Conservation (phyloP, 2,329 filamentous ascomycete genomes). For the Blastomyces percursus region DNA sequence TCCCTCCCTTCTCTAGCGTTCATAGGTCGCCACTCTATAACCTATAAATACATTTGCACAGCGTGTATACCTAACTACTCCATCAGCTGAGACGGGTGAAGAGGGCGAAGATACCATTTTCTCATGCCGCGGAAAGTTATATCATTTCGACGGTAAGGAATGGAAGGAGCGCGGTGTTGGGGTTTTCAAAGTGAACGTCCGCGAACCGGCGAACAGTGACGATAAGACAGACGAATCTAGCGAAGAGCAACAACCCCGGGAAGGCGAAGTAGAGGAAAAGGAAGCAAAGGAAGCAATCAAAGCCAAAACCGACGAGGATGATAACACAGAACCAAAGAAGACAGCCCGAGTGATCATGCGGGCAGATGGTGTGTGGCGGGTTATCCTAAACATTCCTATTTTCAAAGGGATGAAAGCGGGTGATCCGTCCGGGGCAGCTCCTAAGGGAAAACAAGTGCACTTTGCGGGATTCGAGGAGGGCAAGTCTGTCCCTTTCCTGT, state of each 20-base stretch:
- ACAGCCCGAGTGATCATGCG: constrained; percentile 73
- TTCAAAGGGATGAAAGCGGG: constrained; percentile 70
- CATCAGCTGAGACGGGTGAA: constrained; percentile 72
- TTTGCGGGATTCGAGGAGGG: constrained; percentile 50
- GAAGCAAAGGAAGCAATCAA: constrained; percentile 35
- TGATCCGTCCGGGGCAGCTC: constrained; percentile 49
- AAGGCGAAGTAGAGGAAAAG: constrained; percentile 20
- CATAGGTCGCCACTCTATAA: background rate
- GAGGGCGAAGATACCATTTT: constrained; percentile 67
- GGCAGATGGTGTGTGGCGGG: constrained; percentile 75
- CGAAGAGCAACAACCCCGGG: constrained; percentile 38
- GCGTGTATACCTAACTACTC: constrained; percentile 17
- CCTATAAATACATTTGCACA: background rate
- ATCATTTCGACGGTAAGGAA: constrained; percentile 59
- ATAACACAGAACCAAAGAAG: constrained; percentile 22
- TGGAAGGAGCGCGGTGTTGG: constrained; percentile 89
- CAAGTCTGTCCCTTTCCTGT: constrained; percentile 41
- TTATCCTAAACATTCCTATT: constrained; percentile 76
- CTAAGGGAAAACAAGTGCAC: constrained; percentile 58
- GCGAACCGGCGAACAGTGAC: constrained; percentile 45
- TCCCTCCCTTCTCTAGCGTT: background rate
- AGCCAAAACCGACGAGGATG: constrained; percentile 3
- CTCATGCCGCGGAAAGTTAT: constrained; percentile 72
- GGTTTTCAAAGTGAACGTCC: constrained; percentile 72
- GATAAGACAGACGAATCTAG: constrained; percentile 39